Conservation (phyloP, 108 stramenopile species). For the Cyclostephanos tholiformis region DNA sequence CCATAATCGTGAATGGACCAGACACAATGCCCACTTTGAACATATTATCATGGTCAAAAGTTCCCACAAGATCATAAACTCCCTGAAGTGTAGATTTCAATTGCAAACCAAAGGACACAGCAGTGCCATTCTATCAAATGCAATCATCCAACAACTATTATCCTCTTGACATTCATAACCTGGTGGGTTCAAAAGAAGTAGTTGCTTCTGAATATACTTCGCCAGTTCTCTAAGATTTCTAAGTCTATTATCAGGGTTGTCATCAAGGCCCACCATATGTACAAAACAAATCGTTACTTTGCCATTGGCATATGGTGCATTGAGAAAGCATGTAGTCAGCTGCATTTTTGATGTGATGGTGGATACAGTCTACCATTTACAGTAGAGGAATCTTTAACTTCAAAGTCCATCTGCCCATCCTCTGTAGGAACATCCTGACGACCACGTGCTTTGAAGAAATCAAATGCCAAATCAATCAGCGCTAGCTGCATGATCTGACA, state of each 20-base stretch:
- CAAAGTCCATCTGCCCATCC: constrained; percentile 6
- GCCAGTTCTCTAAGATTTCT: constrained; percentile 22
- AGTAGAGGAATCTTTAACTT: constrained; percentile 22
- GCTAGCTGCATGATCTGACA: constrained; percentile 30
- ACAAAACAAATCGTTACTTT: constrained; percentile 45
- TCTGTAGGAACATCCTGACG: constrained; percentile 9
- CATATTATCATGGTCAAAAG: constrained; percentile 23
- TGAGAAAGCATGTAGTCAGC: constrained; percentile 38
- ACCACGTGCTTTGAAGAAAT: constrained; percentile 32
- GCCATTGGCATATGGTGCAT: constrained; percentile 49
- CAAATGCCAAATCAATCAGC: constrained; percentile 36
- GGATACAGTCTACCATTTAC: constrained; percentile 40
- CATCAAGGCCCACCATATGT: constrained; percentile 32
- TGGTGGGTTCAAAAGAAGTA: constrained; percentile 24
- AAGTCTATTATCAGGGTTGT: constrained; percentile 9
- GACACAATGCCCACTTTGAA: constrained; percentile 41
- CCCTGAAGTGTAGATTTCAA: constrained; percentile 27
- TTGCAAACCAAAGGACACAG: constrained; percentile 39
- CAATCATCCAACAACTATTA: constrained; percentile 43
- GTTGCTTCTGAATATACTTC: constrained; percentile 29
- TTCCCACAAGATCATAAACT: constrained; percentile 10
- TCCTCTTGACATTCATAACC: constrained; percentile 50
- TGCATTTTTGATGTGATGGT: constrained; percentile 34
- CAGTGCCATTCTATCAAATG: constrained; percentile 29
- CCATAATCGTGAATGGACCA: constrained; percentile 41